Percentiles rank a stretch among this genome's conserved stretches.
phyloP scores from a whole-genome alignment of 768 basidiomycete species.

The Suillus decipiens region DNA sequence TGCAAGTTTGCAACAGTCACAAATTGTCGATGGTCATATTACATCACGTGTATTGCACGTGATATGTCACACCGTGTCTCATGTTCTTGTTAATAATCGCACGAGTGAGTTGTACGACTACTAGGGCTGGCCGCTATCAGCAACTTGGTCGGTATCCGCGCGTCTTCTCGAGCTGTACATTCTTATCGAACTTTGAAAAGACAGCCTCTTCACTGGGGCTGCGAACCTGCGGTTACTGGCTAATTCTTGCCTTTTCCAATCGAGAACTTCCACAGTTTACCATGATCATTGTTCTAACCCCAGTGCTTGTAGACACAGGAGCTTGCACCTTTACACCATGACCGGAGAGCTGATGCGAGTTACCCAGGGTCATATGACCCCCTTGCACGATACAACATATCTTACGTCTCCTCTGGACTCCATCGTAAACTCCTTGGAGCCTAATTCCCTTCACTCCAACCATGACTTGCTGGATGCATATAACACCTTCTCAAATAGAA shows the following conservation, averaged over 20 bases:
- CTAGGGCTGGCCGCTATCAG: not conserved
- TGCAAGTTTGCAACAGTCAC: too few species aligned
- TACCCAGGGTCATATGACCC: not conserved
- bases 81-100: not conserved
- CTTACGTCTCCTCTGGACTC: slow-evolving; percentile 48
- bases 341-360: not conserved
- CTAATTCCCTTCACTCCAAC: slow-evolving; percentile 39
- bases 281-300: slow-evolving; percentile 3
- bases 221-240: not conserved
- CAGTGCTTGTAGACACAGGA: not conserved
- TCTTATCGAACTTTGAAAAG: not conserved
- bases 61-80: slow-evolving; percentile 5
- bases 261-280: not conserved
- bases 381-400: slow-evolving; percentile 22
- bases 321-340: slow-evolving; percentile 2
- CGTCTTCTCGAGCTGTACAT: not conserved
- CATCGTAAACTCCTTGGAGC: slow-evolving; percentile 47
- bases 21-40: not conserved
- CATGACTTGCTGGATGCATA: slow-evolving; percentile 69
- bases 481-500: slow-evolving; percentile 46
- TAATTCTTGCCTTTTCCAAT: not conserved
- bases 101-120: not conserved
- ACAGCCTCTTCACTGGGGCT: not conserved
- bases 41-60: slow-evolving; percentile 3
- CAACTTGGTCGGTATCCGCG: not conserved